These are phyloP conservation scores for Tricholoma sp. DNA, from an alignment of 768 basidiomycete genomes.

Conservation along the genomic window DNA sequence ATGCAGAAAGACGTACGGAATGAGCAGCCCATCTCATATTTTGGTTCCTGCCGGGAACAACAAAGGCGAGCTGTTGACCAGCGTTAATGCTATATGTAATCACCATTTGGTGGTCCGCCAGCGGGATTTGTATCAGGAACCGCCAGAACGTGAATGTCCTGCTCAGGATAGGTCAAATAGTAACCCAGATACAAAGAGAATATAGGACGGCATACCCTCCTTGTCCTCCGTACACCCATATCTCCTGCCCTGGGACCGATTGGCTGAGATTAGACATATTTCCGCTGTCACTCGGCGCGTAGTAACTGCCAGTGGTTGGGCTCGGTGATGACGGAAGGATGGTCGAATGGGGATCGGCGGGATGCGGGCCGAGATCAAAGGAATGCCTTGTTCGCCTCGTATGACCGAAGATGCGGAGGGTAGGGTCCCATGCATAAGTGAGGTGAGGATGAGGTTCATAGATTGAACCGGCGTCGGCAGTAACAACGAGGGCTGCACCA, in stretches of 20 bases:
- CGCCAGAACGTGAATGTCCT: conserved; percentile 95
- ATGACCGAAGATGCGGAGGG: conserved; percentile 20
- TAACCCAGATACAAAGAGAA: not conserved
- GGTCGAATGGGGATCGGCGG: conserved; percentile 64
- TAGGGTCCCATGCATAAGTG: conserved; percentile 71
- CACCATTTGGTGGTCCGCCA: conserved; percentile 65
- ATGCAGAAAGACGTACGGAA: conserved; percentile 47
- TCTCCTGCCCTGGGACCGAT: conserved; percentile 55
- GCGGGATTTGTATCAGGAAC: conserved; percentile 79
- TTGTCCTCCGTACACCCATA: conserved; percentile 61
- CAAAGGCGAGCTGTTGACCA: conserved; percentile 73
- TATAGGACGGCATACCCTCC: conserved; percentile 39
- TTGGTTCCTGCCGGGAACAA: conserved; percentile 72
- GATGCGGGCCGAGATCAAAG: conserved; percentile 65
- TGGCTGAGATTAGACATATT: conserved; percentile 35
- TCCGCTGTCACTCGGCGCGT: conserved; percentile 12
- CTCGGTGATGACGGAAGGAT: conserved; percentile 25
- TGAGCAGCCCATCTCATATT: conserved; percentile 92
- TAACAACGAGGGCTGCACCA: conserved; percentile 85
- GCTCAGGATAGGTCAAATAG: conserved; percentile 1
- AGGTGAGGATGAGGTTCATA: conserved; percentile 73
- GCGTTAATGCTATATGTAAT: conserved; percentile 80
- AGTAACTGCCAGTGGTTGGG: conserved; percentile 5
- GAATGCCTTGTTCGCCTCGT: conserved; percentile 23
- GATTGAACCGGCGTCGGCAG: conserved; percentile 71